Conservation (phyloP, 2,329 filamentous ascomycete species). For the Lachnellula suecica region DNA sequence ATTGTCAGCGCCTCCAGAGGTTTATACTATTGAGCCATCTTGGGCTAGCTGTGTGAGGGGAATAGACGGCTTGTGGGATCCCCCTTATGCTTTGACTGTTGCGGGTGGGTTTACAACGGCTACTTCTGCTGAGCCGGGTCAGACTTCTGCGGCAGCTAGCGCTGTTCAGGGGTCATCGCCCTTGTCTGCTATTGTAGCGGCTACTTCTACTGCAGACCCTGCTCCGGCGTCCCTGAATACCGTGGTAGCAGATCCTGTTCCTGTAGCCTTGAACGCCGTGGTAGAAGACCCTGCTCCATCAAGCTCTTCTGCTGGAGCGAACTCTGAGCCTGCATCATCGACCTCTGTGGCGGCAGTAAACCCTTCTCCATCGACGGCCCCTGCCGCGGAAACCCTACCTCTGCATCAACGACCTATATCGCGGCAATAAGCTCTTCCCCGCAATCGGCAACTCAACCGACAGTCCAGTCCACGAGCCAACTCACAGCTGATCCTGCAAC, state of each 20-base stretch:
- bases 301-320: too few relatives aligned
- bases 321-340: too few relatives aligned
- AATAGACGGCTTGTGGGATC: neutral
- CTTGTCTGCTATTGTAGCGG: neutral
- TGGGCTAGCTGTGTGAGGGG: neutral
- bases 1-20: neutral
- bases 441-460: neutral
- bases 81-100: neutral
- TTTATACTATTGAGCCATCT: neutral
- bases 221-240: neutral
- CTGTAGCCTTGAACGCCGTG: too few relatives aligned
- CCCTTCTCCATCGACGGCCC: too few relatives aligned
- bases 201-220: neutral
- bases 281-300: too few relatives aligned
- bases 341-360: too few relatives aligned
- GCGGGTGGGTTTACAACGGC: neutral
- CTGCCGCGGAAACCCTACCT: too few relatives aligned
- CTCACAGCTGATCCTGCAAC: neutral
- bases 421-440: neutral
- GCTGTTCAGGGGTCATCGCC: neutral
- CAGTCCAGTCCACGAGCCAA: neutral
- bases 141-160: neutral
- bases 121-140: neutral
- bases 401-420: too few relatives aligned
- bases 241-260: too few relatives aligned